Percentiles rank a stretch among this genome's conserved stretches.
Conservation (phyloP, 2,329 filamentous ascomycete species). For the Diaporthe sp. region DNA sequence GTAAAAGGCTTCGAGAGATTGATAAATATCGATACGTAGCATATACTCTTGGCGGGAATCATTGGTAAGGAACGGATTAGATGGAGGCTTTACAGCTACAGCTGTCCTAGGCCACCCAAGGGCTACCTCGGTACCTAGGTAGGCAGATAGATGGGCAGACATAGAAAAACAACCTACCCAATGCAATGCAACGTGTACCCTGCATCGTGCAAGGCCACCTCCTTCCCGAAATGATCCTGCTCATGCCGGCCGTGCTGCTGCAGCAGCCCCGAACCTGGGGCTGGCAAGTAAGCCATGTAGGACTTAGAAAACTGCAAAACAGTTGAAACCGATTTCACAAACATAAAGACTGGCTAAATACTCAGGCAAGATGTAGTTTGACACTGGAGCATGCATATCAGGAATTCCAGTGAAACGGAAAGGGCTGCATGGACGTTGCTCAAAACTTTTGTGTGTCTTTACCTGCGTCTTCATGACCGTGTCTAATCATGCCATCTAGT, state of each 20-base stretch:
- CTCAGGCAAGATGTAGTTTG: background rate
- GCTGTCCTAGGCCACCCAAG: too few species aligned
- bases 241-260: background rate
- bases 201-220: background rate
- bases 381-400: background rate
- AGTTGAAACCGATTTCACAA: too few species aligned
- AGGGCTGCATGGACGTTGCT: background rate
- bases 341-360: background rate
- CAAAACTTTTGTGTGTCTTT: background rate
- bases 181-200: background rate
- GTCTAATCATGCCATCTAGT: conserved; percentile 48
- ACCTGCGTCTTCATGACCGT: background rate
- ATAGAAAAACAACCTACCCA: background rate
- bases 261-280: background rate
- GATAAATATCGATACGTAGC: too few species aligned
- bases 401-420: background rate
- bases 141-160: background rate
- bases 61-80: background rate
- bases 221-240: background rate
- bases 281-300: background rate
- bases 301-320: too few species aligned
- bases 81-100: background rate
- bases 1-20: too few species aligned
- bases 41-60: background rate
- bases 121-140: background rate